Conservation (phyloP, 208 protist genomes). For the Trypanosoma vivax region DNA sequence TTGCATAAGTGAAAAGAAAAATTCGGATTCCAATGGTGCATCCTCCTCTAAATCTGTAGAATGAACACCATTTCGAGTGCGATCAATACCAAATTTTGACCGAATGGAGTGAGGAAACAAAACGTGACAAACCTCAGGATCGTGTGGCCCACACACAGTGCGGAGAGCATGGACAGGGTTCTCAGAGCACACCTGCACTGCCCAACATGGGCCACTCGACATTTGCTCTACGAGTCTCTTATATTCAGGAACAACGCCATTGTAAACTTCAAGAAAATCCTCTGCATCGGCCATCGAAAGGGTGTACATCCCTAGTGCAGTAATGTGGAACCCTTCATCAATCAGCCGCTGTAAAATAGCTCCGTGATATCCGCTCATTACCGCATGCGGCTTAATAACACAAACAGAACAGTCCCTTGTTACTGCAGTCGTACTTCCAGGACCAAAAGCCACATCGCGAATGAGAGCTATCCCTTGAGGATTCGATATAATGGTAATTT, state of each 20-base stretch:
- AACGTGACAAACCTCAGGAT: slow-evolving; percentile 86
- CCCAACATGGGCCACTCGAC: slow-evolving; percentile 82
- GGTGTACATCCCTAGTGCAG: slow-evolving; percentile 85
- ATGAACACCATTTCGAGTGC: slow-evolving; percentile 89
- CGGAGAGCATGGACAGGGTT: slow-evolving; percentile 78
- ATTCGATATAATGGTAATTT: slow-evolving; percentile 37
- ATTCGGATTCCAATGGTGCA: slow-evolving; percentile 91
- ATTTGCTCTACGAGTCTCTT: slow-evolving; percentile 89
- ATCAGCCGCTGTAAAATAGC: slow-evolving; percentile 86
- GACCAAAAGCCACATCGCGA: slow-evolving; percentile 28
- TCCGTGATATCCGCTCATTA: slow-evolving; percentile 85
- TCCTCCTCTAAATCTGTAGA: slow-evolving; percentile 96
- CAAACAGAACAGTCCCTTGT: slow-evolving; percentile 89
- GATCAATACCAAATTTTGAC: slow-evolving; percentile 86
- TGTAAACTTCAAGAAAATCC: slow-evolving; percentile 97
- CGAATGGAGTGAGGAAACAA: slow-evolving; percentile 92
- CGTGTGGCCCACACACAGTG: slow-evolving; percentile 85
- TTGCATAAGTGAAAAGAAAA: slow-evolving; percentile 88
- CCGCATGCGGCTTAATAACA: slow-evolving; percentile 94
- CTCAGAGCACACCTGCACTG: slow-evolving; percentile 84
- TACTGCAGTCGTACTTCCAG: slow-evolving; percentile 69
- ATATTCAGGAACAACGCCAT: slow-evolving; percentile 93
- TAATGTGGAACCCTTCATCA: slow-evolving; percentile 91
- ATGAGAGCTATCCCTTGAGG: slow-evolving; percentile 27
- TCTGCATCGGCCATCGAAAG: slow-evolving; percentile 84